Evolutionary conservation across 768 basidiomycete species (phyloP).

Genomic region (Trametes meyenii): DNA sequence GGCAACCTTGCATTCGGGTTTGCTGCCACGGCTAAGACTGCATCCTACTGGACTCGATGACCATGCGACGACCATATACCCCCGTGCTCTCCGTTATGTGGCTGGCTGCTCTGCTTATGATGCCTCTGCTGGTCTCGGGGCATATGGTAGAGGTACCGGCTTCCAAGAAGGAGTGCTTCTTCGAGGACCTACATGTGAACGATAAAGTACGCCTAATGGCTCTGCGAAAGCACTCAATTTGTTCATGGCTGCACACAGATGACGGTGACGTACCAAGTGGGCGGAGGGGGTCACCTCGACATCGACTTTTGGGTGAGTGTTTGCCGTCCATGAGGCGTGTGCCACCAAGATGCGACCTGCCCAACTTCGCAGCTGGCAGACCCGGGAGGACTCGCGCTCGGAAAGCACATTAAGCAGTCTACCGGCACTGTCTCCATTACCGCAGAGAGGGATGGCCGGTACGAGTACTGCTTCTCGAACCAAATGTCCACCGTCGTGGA

Average conservation of each 20-base stretch:
- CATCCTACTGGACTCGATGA: conserved; percentile 14
- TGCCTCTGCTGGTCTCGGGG: conserved; percentile 46
- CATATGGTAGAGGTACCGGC: conserved; percentile 79
- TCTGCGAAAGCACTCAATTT: not conserved
- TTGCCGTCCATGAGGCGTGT: not conserved
- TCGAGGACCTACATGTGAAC: conserved; percentile 88
- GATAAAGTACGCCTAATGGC: conserved; percentile 69
- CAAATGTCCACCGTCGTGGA: conserved; percentile 97
- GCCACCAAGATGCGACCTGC: conserved; percentile 19
- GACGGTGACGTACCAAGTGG: conserved; percentile 99
- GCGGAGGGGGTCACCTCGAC: conserved; percentile 94
- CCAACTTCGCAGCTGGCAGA: conserved; percentile 66
- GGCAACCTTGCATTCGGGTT: not conserved
- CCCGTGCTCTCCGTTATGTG: conserved; percentile 46
- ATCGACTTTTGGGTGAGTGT: conserved; percentile 93
- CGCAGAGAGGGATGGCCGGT: conserved; percentile 82
- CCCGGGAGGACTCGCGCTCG: conserved; percentile 66
- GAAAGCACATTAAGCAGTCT: conserved; percentile 82
- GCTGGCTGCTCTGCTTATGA: conserved; percentile 40
- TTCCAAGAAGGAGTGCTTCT: conserved; percentile 91
- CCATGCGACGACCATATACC: conserved; percentile 43
- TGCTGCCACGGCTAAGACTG: not conserved
- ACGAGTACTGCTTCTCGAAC: conserved; percentile 98
- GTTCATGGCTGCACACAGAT: conserved; percentile 55
- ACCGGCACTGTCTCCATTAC: conserved; percentile 90